Evolutionary conservation across 305 asterid genomes (phyloP).

Genomic region (Fraxinus sp.): DNA sequence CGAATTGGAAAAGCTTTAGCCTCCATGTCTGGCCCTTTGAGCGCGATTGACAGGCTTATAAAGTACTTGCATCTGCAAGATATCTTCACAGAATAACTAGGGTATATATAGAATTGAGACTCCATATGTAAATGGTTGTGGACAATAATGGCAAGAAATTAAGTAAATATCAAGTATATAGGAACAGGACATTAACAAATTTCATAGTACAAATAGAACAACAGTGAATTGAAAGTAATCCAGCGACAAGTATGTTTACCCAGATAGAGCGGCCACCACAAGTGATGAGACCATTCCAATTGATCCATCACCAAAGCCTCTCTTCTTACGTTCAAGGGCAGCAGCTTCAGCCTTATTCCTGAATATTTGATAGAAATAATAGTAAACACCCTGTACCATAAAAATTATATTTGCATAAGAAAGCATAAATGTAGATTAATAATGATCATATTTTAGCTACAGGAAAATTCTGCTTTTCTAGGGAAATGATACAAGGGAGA

Average conservation of each 20-base stretch:
- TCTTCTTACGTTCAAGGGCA: constrained; percentile 67
- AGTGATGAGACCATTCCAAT: constrained; percentile 95
- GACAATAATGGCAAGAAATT: constrained; percentile 1
- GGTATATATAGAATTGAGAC: not conserved
- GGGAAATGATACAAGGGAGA: not conserved
- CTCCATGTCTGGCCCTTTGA: not conserved
- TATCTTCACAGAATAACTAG: not conserved
- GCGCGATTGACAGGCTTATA: not conserved
- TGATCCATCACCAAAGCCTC: constrained; percentile 91
- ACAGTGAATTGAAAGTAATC: constrained; percentile 13
- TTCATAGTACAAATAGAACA: not conserved
- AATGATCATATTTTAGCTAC: constrained; percentile 24
- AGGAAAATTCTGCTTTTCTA: constrained; percentile 16
- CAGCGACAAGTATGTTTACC: constrained; percentile 47
- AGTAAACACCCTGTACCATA: constrained; percentile 97
- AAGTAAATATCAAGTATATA: not conserved
- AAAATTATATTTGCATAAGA: constrained; percentile 53
- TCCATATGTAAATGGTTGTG: not conserved
- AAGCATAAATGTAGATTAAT: constrained; percentile 25
- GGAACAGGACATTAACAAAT: not conserved
- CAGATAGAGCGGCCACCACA: constrained; percentile 87
- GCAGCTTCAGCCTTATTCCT: constrained; percentile 80
- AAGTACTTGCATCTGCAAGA: not conserved
- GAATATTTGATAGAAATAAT: constrained; percentile 99
- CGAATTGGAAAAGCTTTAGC: not conserved